phyloP scores from a whole-genome alignment of 2,329 filamentous ascomycete species.

The Fusarium bulbicola region DNA sequence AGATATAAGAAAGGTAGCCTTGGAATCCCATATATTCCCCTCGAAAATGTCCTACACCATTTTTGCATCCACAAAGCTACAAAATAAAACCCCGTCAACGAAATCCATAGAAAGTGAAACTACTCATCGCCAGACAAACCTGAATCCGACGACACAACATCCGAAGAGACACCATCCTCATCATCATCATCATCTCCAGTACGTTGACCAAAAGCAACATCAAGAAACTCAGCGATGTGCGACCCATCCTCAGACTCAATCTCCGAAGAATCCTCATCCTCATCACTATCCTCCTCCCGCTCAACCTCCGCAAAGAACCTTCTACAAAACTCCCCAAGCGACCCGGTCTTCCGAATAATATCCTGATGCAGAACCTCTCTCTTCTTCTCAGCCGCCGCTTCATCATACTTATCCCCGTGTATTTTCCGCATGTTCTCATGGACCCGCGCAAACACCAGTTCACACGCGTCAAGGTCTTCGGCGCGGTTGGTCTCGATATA shows the following conservation, averaged over 20 bases:
- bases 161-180: neutral
- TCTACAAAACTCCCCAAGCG: neutral
- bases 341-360: neutral
- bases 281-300: neutral
- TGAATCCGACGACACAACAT: neutral
- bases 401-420: neutral
- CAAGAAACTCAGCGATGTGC: neutral
- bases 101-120: fast-evolving
- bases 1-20: neutral
- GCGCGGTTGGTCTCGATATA: neutral
- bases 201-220: neutral
- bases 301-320: neutral
- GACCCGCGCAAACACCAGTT: neutral
- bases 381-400: neutral
- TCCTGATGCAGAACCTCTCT: neutral
- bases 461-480: neutral
- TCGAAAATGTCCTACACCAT: fast-evolving
- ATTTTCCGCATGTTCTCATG: neutral
- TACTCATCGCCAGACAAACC: neutral
- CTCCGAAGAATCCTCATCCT: neutral
- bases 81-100: fast-evolving
- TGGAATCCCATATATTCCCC: fast-evolving
- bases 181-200: too few relatives aligned
- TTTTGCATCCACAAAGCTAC: fast-evolving
- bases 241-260: neutral